Evolutionary conservation across 306 rosid genomes (phyloP).

Genomic region (Citrullus mucosospermus): DNA sequence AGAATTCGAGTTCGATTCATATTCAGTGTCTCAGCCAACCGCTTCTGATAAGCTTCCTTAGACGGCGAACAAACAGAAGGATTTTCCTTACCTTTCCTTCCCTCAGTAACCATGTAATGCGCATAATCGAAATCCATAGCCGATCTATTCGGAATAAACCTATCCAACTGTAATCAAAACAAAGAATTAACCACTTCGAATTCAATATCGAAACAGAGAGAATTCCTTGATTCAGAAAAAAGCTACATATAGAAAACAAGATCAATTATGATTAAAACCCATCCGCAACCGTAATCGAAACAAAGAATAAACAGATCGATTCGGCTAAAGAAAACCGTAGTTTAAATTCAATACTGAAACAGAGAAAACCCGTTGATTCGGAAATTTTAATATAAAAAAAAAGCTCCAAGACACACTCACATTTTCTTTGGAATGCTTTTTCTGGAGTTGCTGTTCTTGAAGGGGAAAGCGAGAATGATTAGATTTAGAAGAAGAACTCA

Average conservation of each 20-base stretch:
- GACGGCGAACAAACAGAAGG: constrained; percentile 38
- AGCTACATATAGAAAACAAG: neutral
- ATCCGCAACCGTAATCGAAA: neutral
- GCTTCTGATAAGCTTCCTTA: constrained; percentile 40
- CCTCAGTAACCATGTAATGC: constrained; percentile 36
- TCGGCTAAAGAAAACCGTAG: neutral
- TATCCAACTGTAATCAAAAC: constrained; percentile 23
- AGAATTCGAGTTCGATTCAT: constrained; percentile 59
- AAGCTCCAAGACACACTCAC: neutral
- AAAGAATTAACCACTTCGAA: neutral
- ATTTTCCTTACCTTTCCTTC: constrained; percentile 45
- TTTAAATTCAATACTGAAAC: neutral
- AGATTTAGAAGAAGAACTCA: neutral
- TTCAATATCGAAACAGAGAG: neutral
- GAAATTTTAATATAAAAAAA: too few relatives aligned
- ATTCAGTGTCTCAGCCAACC: constrained; percentile 47
- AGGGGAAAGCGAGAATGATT: neutral
- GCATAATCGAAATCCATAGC: constrained; percentile 41
- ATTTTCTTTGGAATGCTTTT: constrained; percentile 22
- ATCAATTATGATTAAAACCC: neutral
- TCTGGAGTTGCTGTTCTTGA: constrained; percentile 21
- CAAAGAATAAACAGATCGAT: neutral
- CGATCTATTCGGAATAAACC: constrained; percentile 40
- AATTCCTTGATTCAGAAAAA: neutral
- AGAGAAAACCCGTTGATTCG: neutral